Base-by-base conservation (phyloP, 1,139 yeast species). In the Kodamaea plutei region DNA sequence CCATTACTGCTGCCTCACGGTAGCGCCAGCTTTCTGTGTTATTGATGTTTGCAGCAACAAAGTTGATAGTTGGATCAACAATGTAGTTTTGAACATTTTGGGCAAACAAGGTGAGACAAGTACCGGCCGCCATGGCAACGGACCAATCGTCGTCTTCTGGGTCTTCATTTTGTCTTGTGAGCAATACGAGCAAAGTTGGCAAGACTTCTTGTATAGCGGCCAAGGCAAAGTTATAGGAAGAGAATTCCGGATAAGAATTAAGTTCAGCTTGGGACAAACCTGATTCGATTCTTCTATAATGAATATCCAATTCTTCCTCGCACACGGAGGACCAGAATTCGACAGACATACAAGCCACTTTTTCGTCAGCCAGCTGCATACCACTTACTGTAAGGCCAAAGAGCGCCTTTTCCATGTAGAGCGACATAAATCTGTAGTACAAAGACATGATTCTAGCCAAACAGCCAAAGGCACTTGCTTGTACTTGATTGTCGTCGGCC, bases 311-410 rank as follows among this genome's bases (percentile, higher is more conserved):
- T 58, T 93, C 98, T 54, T 84, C 96, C 63, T 91, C 98, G 63
- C 97, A 88, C 13, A 91, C 93, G 17, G 97, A 87, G 38, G 93
- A 80, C 98, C 98, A 91, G 56, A 91, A 91, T 62, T 91, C 98
- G 32, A 91, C 94, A 15, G 98, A 97, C 96, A 91, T 89, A 56
- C 96, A 87, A 1, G 96, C 85, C 20, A 91, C 97, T 49, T 77
- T 76, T 52, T 85, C 95, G 58, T 87, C 85, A 20, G 66, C 56
- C 39, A 89, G 80, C 58, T 82, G 84, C 96, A 91, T 91, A 24
- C 97, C 97, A 18, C 79, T 67, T 27, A 89, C 89, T 2, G 97
- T 89, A 40, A 91, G 72, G 10, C 89, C 88, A 49, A 84, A 91
- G 40, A 91, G 67, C 1, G 98, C 98, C 66, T 87, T 88, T 61